Base-by-base conservation (phyloP, 2,329 filamentous ascomycete genomes). In the Fusarium cicatricum region DNA sequence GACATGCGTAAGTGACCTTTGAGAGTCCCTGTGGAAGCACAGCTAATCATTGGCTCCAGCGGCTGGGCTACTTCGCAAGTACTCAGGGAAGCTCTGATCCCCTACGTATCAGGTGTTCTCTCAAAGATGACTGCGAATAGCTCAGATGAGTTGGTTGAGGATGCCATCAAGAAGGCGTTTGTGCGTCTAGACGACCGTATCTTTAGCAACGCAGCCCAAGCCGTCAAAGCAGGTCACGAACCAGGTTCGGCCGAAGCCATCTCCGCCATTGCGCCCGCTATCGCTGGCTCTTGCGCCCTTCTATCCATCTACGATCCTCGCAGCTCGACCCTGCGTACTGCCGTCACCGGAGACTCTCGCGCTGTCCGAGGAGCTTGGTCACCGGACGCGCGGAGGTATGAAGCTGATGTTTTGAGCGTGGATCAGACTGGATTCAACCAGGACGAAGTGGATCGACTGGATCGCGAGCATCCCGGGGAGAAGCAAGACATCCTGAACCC, bases 391-490 rank as follows among this genome's bases (percentile, higher is more conserved):
- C 43, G 51, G 1, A 75, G 72, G 16, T 90, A 86, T 77, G 70
- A 77, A 2, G 77, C 80, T 1, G 77, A 79, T 6, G 75, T 82
- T 1, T 77, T 91, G 14, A 88, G 86, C 11, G 72, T 78, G 11
- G 89, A 91, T 69, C 88, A 90, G 66, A 90, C 85, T 0, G 87
- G 87, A 37, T 82, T 82, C 64, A 90, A 89, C 58, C 60, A 75
- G 41, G 76, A 79, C 43, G 88, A 91, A 72, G 77, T 83, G 3
- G 76, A 73, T 2, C 76, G 87, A 2, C 72, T 91, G 12, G 69
- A 77, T 10, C 71, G 71, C 1, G 82, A 84, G 43, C 89, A 91
- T 68, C 89, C 88, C 0, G 82, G 82, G 34, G 87, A 90, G 71
- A 75, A 80, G 15, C 74, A 80, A 9, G 78, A 86, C 11, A 77